Conservation (phyloP, 371 early-diverging fungal species). For the Encephalitozoon cuniculi region DNA sequence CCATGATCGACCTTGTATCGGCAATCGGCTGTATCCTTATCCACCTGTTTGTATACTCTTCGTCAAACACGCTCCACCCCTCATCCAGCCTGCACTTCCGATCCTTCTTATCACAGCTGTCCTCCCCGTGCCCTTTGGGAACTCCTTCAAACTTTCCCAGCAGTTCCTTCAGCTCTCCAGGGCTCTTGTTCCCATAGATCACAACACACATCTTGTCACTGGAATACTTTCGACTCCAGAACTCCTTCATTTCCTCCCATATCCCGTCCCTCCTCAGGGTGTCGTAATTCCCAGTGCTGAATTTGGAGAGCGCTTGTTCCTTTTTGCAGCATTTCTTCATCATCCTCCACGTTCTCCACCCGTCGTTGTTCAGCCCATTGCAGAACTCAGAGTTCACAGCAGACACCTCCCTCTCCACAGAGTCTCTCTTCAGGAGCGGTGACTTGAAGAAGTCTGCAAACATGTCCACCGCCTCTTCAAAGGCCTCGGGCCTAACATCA, state of each 20-base stretch:
- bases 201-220: conserved; percentile 49
- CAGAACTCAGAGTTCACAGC: conserved; percentile 60
- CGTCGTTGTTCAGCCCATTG: conserved; percentile 30
- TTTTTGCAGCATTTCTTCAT: conserved; percentile 9
- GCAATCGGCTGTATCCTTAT: conserved; percentile 40
- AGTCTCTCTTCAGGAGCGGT: conserved; percentile 52
- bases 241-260: conserved; percentile 36
- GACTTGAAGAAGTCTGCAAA: conserved; percentile 57
- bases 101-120: not conserved
- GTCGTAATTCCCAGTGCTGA: conserved; percentile 44
- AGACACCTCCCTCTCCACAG: conserved; percentile 53
- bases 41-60: conserved; percentile 26
- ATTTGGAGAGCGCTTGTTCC: conserved; percentile 26
- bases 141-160: conserved; percentile 26
- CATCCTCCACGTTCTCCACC: conserved; percentile 37
- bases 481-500: conserved; percentile 70
- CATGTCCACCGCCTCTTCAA: conserved; percentile 80
- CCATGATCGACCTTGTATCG: conserved; percentile 29
- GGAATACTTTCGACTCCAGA: conserved; percentile 47
- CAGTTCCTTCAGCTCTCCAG: conserved; percentile 34
- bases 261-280: conserved; percentile 44
- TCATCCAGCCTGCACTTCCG: not conserved
- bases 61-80: conserved; percentile 11
- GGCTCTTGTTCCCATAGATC: conserved; percentile 43
- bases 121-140: not conserved